Percentiles rank a stretch among this genome's conserved stretches.
Evolutionary conservation across 495 filamentous ascomycete species (phyloP).

Genomic region (Bryoglossum gracile): DNA sequence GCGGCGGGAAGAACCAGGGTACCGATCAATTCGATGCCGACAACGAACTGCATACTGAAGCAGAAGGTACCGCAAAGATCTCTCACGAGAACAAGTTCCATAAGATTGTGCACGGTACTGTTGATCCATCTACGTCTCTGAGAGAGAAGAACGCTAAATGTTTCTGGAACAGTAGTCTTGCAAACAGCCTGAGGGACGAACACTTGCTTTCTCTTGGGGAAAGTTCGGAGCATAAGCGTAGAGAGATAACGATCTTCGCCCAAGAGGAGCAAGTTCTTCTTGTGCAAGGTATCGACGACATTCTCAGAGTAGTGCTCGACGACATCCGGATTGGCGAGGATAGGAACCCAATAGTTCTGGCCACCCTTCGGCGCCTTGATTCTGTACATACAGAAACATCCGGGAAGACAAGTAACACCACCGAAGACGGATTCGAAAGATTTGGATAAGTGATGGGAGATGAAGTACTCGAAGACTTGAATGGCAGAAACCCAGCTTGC

Average conservation of each 20-base stretch:
- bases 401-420: conserved; percentile 97
- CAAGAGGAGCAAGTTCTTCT: conserved; percentile 92
- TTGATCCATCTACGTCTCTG: conserved; percentile 99
- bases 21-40: conserved; percentile 92
- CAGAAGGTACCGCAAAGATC: conserved; percentile 99
- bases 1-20: conserved; percentile 93
- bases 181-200: conserved; percentile 98
- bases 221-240: conserved; percentile 96
- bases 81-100: conserved; percentile 92
- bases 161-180: conserved; percentile 93
- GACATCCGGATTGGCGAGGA: conserved; percentile 95
- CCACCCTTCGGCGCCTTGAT: conserved; percentile 98
- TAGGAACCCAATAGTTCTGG: conserved; percentile 99
- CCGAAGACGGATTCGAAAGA: conserved; percentile 96
- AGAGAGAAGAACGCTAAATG: conserved; percentile 85
- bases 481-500: conserved; percentile 95
- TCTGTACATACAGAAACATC: conserved; percentile 99
- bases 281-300: conserved; percentile 96
- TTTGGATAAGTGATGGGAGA: conserved; percentile 94
- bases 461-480: conserved; percentile 99
- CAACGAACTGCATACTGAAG: conserved; percentile 99
- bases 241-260: conserved; percentile 97
- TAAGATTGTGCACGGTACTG: conserved; percentile 96
- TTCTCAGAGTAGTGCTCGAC: conserved; percentile 99
- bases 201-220: conserved; percentile 98